Conservation (phyloP, 2,329 filamentous ascomycete genomes). For the Polytolypa hystricis region DNA sequence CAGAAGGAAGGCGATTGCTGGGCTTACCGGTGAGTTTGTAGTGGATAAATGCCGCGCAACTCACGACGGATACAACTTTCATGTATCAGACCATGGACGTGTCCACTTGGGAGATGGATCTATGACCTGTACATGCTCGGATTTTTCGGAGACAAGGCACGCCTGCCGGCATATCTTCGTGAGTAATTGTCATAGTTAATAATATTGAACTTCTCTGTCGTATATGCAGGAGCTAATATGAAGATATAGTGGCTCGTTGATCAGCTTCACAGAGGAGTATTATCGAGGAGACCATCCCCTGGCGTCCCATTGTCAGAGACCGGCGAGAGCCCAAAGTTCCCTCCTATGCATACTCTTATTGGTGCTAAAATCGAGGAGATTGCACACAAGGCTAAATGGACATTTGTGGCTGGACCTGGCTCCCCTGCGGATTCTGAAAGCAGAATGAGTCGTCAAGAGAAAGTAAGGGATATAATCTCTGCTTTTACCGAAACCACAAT, state of each 20-base stretch:
- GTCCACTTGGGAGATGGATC: constrained; percentile 22
- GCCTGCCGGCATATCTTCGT: constrained; percentile 35
- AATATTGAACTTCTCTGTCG: background rate
- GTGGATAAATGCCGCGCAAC: constrained; percentile 20
- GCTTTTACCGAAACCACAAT: constrained; percentile 30
- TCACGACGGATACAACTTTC: constrained; percentile 25
- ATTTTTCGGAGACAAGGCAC: constrained; percentile 19
- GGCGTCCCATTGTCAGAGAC: constrained; percentile 22
- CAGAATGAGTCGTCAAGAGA: constrained; percentile 27
- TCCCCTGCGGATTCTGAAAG: constrained; percentile 9
- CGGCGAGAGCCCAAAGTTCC: constrained; percentile 21
- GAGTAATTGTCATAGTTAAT: constrained; percentile 13
- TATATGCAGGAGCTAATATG: too few species aligned
- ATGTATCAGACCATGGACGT: constrained; percentile 24
- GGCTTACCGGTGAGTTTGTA: constrained; percentile 11
- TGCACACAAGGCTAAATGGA: constrained; percentile 25
- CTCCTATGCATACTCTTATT: constrained; percentile 23
- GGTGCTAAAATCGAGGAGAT: constrained; percentile 22
- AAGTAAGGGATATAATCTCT: constrained; percentile 35
- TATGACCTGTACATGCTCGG: constrained; percentile 27
- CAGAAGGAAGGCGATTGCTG: constrained; percentile 8
- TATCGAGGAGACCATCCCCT: constrained; percentile 18
- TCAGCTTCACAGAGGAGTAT: constrained; percentile 27
- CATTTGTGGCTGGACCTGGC: constrained; percentile 19
- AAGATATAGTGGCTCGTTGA: constrained; percentile 33